Base-by-base conservation (phyloP, 495 filamentous ascomycete species). In the Xylaria flabelliformis region DNA sequence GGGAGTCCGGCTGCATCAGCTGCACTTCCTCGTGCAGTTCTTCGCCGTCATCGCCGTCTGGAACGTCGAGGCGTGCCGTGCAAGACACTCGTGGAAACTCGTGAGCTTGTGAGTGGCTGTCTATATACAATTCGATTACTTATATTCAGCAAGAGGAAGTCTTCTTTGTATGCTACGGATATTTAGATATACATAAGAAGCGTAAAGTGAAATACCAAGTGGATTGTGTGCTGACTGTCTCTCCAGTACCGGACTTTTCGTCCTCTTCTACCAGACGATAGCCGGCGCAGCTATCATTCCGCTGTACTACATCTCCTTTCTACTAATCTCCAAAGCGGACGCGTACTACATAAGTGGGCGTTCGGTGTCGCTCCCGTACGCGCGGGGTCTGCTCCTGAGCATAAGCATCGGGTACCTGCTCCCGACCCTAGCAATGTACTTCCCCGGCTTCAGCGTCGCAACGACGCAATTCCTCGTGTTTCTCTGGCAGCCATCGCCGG, bases 401-500 rank as follows among this genome's bases (percentile, higher is more conserved):
- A 42, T 78, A 2, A 59, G 75, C n/a, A 29, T 81, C 6, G 74
- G 78, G 2, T 82, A 81, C 46, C 63, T 81, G 19, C 62, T 82
- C 59, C 84, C 84, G 0, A 75, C 77, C 1, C 36, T 79, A 3
- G 74, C 78, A 39, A 76, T 82, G 76, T 80, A 77, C 64, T 19
- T 50, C 4, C 72, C 81, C 9, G 74, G 67, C 48, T 53, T 73
- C 21, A 63, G 67, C 61, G 15, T 74, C 71, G 56, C 64, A n/a
- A 78, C 71, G n/a, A 64, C 67, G 64, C 80, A 82, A 61, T 73
- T 71, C 67, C 55, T 79, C 15, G 79, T 76, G 21, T 78, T 78
- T 13, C 50, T 80, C 58, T 84, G 81, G 80, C 83, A 84, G 73
- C 68, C 74, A 6, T 79, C 80, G 64, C 82, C 83, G 8, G 29